Conservation (phyloP, 768 basidiomycete genomes). For the Mycena vulgaris region DNA sequence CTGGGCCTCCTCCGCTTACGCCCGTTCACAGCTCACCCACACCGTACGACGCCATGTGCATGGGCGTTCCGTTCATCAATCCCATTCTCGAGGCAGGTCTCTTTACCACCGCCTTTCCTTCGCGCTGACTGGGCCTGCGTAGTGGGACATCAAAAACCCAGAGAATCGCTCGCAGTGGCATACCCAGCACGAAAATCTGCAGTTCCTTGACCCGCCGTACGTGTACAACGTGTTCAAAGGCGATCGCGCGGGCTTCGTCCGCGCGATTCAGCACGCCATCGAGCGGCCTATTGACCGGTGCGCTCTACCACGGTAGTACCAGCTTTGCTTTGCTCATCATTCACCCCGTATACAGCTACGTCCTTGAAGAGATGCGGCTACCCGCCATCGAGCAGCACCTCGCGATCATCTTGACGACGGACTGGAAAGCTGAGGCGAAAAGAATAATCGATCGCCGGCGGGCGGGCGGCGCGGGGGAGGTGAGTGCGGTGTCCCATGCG, state of each 20-base stretch:
- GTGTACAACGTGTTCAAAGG: constrained; percentile 52
- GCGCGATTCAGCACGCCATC: constrained; percentile 47
- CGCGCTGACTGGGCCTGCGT: no score
- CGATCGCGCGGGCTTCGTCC: constrained; percentile 46
- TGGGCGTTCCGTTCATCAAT: constrained; percentile 54
- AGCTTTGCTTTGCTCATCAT: neutral
- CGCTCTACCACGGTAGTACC: neutral
- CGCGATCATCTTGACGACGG: neutral
- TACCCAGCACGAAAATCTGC: constrained; percentile 50
- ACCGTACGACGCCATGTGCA: constrained; percentile 52
- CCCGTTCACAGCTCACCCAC: constrained; percentile 42
- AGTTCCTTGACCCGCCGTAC: constrained; percentile 51
- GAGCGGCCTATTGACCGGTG: constrained; percentile 49
- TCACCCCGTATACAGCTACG: constrained; percentile 38
- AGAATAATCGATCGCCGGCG: no score
- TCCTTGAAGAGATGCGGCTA: constrained; percentile 49
- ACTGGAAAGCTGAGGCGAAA: constrained; percentile 15
- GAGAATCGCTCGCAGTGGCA: constrained; percentile 46
- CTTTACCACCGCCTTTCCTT: no score
- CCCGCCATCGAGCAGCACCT: neutral
- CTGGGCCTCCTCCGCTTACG: no score
- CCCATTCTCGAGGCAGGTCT: constrained; percentile 39
- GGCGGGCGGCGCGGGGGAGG: no score
- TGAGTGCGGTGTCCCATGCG: no score
- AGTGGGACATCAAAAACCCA: constrained; percentile 49